Base-by-base conservation (phyloP, 1,284 basidiomycete genomes). In the Mycosarcoma maydis region DNA sequence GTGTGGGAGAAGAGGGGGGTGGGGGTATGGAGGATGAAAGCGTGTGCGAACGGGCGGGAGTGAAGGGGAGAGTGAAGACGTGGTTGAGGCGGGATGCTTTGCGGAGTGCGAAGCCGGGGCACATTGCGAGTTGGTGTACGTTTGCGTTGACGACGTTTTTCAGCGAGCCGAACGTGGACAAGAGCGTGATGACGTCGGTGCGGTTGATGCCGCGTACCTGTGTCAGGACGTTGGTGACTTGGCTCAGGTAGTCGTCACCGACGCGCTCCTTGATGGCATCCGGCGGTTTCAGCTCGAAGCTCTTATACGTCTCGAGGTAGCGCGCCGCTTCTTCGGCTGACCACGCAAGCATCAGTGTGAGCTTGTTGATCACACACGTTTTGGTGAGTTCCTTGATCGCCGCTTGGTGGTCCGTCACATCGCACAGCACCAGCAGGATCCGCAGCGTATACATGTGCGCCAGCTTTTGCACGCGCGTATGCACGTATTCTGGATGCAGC, bases 401-500 rank as follows among this genome's bases (percentile, higher is more conserved):
- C 29, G 92, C 90, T 75, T 92, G 89, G 78, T 97, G 94, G 78
- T 98, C 93, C 54, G 87, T 89, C 42, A 96, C 88, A 83, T 98
- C 96, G 79, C 92, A 98, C 72, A 94, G 85, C 32, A 98, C 86
- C 14, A 99, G 86, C n/a, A 98, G 84, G 38, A 98, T 87, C 36
- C 96, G 85, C 2, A 97, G 86, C 48, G 88, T 90, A 81, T 92
- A 98, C 13, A 88, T 87, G 36, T 87, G 87, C 3, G 89, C 89
- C 16, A 99, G 87, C 73, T 90, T 90, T 75, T 92, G 89, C 58
- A 99, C 94, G 4, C 96, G 89, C 39, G 87, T 87, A 79, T 94
- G 91, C 59, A 99, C 90, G 80, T 99, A 99, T 82, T 98, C 96
- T 5, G 96, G 96, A 82, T 98, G 96, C 16, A 98, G 86, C 23